Evolutionary conservation across 805 yeast species (phyloP).

Genomic region (Ogataea philodendri): DNA sequence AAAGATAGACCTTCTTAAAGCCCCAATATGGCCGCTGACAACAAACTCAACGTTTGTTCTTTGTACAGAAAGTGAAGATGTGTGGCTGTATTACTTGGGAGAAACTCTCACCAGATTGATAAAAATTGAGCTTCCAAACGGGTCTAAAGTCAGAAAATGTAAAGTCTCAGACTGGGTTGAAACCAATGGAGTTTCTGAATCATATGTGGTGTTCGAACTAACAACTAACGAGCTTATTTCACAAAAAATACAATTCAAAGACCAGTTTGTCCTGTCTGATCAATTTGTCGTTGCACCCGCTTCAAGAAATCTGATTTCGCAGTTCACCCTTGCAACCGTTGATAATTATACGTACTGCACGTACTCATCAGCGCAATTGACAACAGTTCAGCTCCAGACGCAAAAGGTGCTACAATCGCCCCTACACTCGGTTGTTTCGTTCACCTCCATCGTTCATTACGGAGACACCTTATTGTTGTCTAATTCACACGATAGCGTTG

Average conservation of each 20-base stretch:
- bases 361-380: slow-evolving; percentile 11
- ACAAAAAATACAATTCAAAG: slow-evolving; percentile 9
- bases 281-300: slow-evolving; percentile 6
- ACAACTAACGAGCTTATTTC: slow-evolving; percentile 13
- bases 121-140: slow-evolving; percentile 6
- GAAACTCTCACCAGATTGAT: slow-evolving; percentile 7
- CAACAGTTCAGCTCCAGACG: slow-evolving; percentile 5
- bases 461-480: slow-evolving; percentile 12
- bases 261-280: slow-evolving; percentile 2
- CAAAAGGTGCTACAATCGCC: slow-evolving; percentile 1
- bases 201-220: slow-evolving; percentile 13
- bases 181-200: background rate
- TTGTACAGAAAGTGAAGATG: slow-evolving; percentile 17
- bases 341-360: slow-evolving; percentile 6
- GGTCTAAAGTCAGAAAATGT: slow-evolving; percentile 11
- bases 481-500: slow-evolving; percentile 13
- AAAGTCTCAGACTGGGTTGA: slow-evolving; percentile 19
- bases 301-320: slow-evolving; percentile 11
- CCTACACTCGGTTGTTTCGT: slow-evolving; percentile 11
- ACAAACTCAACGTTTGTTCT: slow-evolving; percentile 13
- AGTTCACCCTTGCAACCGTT: slow-evolving; percentile 11
- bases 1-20: background rate
- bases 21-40: slow-evolving; percentile 18
- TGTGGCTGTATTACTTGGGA: slow-evolving; percentile 17
- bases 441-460: slow-evolving; percentile 18